These are phyloP conservation scores for Cyberlindnera amylophila DNA, from an alignment of 805 yeast genomes.

Conservation along the genomic window DNA sequence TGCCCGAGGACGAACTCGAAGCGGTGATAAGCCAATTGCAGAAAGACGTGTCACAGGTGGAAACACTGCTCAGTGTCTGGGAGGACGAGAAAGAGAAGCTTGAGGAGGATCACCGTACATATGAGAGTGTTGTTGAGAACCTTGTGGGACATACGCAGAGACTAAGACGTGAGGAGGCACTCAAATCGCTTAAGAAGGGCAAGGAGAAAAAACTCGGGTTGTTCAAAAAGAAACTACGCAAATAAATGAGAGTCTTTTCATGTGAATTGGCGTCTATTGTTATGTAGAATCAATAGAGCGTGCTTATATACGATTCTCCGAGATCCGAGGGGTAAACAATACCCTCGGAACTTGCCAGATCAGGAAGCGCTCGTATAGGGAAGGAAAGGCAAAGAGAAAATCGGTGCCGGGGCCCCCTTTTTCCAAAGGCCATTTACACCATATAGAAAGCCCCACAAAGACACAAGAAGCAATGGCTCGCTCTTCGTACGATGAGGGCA, in stretches of 20 bases:
- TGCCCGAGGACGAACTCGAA: constrained; percentile 35
- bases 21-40: constrained; percentile 34
- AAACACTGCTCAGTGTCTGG: constrained; percentile 46
- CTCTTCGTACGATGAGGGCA: constrained; percentile 23
- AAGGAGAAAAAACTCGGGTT: constrained; percentile 16
- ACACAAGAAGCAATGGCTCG: constrained; percentile 5
- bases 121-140: constrained; percentile 85
- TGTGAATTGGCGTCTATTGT: too few species aligned
- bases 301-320: too few species aligned
- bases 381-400: not conserved
- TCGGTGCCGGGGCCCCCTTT: too few species aligned
- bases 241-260: not conserved
- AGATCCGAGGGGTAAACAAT: not conserved
- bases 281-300: too few species aligned
- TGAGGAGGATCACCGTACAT: constrained; percentile 64
- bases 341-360: not conserved
- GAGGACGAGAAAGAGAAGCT: constrained; percentile 44
- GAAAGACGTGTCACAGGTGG: constrained; percentile 34
- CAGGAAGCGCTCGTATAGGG: not conserved
- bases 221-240: constrained; percentile 11
- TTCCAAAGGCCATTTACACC: too few species aligned
- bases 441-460: too few species aligned
- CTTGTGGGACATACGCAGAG: constrained; percentile 88
- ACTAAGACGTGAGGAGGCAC: constrained; percentile 49
- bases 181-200: constrained; percentile 33